Conservation (phyloP, 2,329 filamentous ascomycete species). For the Coniochaeta sp. region DNA sequence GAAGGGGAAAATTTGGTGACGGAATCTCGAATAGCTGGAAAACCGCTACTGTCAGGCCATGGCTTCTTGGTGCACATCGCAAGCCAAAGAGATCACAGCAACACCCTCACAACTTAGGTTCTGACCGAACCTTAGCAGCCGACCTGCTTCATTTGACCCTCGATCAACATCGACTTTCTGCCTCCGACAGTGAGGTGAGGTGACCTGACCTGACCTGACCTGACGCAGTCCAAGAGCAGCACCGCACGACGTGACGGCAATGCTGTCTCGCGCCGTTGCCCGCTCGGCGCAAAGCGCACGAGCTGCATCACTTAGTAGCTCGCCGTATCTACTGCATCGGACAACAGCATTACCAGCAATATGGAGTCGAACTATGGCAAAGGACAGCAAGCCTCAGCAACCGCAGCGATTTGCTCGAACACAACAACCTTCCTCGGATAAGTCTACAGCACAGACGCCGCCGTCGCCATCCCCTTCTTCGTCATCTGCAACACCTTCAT, state of each 20-base stretch:
- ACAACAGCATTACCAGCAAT: constrained; percentile 21
- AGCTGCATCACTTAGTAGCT: constrained; percentile 20
- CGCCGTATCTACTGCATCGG: constrained; percentile 17
- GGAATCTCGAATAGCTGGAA: neutral
- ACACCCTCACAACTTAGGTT: neutral
- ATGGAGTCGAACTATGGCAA: constrained; percentile 37
- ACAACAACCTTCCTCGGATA: constrained; percentile 9
- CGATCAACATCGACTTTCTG: neutral
- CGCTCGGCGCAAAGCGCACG: constrained; percentile 22
- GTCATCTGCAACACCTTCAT: neutral
- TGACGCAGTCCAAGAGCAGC: no score
- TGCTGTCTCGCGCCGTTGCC: constrained; percentile 30
- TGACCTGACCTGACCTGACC: neutral
- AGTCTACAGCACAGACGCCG: constrained; percentile 7
- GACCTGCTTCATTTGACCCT: neutral
- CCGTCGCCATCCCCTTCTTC: neutral
- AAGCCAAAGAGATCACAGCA: neutral
- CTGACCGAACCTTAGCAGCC: neutral
- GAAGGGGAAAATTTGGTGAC: neutral
- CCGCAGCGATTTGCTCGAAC: constrained; percentile 14
- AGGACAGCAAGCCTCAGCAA: constrained; percentile 22
- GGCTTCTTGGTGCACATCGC: neutral
- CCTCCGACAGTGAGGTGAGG: neutral
- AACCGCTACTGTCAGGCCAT: neutral
- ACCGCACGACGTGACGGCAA: constrained; percentile 13